Evolutionary conservation across 2,329 filamentous ascomycete species (phyloP), one percentile per base, ranked within the genome.

Genomic region (Aspergillus pseudonomiae): DNA sequence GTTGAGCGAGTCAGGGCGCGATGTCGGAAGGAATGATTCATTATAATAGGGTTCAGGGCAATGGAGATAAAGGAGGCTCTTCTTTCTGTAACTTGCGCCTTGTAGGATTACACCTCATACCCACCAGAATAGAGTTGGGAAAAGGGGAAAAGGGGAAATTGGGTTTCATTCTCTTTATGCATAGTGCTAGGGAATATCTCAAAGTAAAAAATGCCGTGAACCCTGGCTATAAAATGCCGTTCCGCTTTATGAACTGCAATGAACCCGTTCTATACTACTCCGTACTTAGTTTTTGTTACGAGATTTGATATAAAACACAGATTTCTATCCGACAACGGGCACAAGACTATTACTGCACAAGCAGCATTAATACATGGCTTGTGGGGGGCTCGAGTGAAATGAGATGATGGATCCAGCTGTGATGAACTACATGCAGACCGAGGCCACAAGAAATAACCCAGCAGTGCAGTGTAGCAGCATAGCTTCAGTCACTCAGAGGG

Each of bases 371-470:
- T 41, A 10, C 39, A 41, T 41, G 2, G 12, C 12, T 14, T n/a
- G n/a, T n/a, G 9, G 16, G 39, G 39, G 16, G 1, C 6, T n/a
- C 16, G 0, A 41, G 39, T 41, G 19, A 41, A 41, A 41, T 1
- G 7, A 10, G 3, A 10, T 16, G 39, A 41, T n/a, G 3, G 16
- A 16, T n/a, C n/a, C 1, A 3, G 7, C 19, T 4, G 0, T n/a
- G 6, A 41, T 34, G 10, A 14, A 6, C 1, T n/a, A 6, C 39
- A 41, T 6, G 7, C 19, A 41, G 39, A 7, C 10, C 16, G 19
- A 41, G 9, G 16, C 2, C 36, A 41, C 36, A 9, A 9, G 16
- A 41, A 11, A 41, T 41, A 41, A 41, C 39, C 6, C 16, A n/a
- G 39, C 9, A n/a, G 9, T n/a, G 39, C 7, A 41, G 16, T 41